Evolutionary conservation across 305 asterid species (phyloP).

Genomic region (Fraxinus velutina): DNA sequence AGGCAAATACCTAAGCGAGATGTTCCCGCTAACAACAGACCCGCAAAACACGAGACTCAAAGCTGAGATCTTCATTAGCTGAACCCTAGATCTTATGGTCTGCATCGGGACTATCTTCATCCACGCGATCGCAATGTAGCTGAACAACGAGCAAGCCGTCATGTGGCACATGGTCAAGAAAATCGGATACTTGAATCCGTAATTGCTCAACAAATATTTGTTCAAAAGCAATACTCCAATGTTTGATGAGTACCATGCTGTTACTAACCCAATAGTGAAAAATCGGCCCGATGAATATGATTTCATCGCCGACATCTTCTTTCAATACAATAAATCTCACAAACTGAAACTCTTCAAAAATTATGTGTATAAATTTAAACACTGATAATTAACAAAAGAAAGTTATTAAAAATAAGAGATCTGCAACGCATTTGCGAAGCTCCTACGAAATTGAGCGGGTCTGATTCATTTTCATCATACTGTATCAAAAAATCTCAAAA

Average conservation of each 20-base stretch:
- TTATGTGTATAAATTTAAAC: not conserved
- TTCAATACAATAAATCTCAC: not conserved
- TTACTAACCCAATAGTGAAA: constrained; percentile 62
- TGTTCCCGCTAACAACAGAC: constrained; percentile 73
- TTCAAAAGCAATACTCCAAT: constrained; percentile 71
- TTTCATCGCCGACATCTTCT: constrained; percentile 41
- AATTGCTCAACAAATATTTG: constrained; percentile 68
- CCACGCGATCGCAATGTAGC: constrained; percentile 81
- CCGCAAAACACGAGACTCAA: constrained; percentile 68
- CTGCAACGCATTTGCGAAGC: not conserved
- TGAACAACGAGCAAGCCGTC: constrained; percentile 74
- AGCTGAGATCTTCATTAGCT: constrained; percentile 71
- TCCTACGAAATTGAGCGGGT: not conserved
- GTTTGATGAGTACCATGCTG: constrained; percentile 74
- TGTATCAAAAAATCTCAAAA: not conserved
- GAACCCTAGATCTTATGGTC: constrained; percentile 62
- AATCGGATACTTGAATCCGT: constrained; percentile 74
- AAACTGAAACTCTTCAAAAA: not conserved
- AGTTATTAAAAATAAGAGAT: not conserved
- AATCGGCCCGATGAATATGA: constrained; percentile 38
- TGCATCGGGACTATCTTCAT: constrained; percentile 76
- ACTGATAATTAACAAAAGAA: not conserved
- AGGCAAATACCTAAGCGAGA: constrained; percentile 67
- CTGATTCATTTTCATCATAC: not conserved
- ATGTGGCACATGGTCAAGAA: constrained; percentile 79